Evolutionary conservation across 2,329 filamentous ascomycete genomes (phyloP).

Genomic region (Trichophyton schoenleinii): DNA sequence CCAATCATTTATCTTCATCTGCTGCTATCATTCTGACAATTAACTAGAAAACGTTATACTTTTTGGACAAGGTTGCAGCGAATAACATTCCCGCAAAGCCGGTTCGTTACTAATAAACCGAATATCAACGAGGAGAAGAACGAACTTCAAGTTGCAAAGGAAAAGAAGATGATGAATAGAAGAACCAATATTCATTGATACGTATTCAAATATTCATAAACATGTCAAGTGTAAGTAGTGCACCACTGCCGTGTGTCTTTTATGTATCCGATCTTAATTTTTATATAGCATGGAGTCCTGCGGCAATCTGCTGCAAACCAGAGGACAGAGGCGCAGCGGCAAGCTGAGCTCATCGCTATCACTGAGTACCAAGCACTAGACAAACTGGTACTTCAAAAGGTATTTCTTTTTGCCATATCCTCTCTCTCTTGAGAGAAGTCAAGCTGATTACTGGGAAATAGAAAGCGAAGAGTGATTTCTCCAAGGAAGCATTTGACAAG

Average conservation of each 20-base stretch:
- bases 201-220: not conserved
- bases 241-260: not conserved
- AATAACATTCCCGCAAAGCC: too few species aligned
- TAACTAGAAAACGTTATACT: too few species aligned
- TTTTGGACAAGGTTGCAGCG: too few species aligned
- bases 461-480: slow-evolving; percentile 30
- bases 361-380: slow-evolving; percentile 61
- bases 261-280: not conserved
- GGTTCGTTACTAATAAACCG: too few species aligned
- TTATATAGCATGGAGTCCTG: slow-evolving; percentile 65
- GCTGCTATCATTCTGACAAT: too few species aligned
- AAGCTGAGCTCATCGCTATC: slow-evolving; percentile 64
- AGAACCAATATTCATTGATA: not conserved
- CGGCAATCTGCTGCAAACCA: slow-evolving; percentile 48
- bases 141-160: not conserved
- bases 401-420: slow-evolving; percentile 22
- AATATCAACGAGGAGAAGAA: too few species aligned
- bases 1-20: too few species aligned
- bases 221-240: slow-evolving; percentile 24
- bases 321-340: slow-evolving; percentile 56
- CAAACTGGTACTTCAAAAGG: slow-evolving; percentile 52
- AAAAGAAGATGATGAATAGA: not conserved
- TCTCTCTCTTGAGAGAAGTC: not conserved
- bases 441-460: slow-evolving; percentile 13
- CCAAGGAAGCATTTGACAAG: slow-evolving; percentile 31